These are phyloP conservation scores for Alternaria infectoria DNA, from an alignment of 2,329 filamentous ascomycete species.

Conservation along the genomic window DNA sequence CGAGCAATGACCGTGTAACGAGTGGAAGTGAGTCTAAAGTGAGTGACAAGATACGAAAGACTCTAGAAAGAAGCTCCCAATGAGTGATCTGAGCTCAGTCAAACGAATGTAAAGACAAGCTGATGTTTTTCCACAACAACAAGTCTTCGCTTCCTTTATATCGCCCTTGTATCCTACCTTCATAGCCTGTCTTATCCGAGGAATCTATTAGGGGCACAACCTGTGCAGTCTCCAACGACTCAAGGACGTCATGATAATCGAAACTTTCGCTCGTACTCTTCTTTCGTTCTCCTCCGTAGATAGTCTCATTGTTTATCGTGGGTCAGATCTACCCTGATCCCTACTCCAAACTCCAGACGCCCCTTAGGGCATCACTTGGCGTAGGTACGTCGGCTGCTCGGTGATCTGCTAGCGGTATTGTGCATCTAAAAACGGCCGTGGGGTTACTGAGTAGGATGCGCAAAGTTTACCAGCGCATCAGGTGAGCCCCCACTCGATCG, in stretches of 20 bases:
- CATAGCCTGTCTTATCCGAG: neutral
- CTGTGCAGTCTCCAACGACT: neutral
- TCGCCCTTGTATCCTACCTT: neutral
- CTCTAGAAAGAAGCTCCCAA: neutral
- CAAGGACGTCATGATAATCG: neutral
- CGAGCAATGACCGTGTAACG: neutral
- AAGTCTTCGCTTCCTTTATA: neutral
- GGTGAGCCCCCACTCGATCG: neutral
- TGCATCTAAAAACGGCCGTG: neutral
- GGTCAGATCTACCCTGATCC: neutral
- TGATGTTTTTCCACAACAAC: neutral
- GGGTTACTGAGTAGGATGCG: neutral
- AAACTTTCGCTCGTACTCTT: neutral
- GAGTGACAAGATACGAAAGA: neutral
- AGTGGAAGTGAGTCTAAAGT: neutral
- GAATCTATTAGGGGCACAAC: neutral
- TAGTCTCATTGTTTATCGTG: neutral
- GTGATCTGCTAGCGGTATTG: neutral
- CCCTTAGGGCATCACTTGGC: neutral
- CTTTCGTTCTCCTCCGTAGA: neutral
- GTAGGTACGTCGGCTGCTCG: neutral
- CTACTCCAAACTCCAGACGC: neutral
- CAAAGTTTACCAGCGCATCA: neutral
- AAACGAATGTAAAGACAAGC: neutral
- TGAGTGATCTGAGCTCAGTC: neutral